A percentile compares a stretch with the other conserved stretches of the same genome.
Conservation (phyloP, 768 basidiomycete genomes). For the Rhodotorula graminis region DNA sequence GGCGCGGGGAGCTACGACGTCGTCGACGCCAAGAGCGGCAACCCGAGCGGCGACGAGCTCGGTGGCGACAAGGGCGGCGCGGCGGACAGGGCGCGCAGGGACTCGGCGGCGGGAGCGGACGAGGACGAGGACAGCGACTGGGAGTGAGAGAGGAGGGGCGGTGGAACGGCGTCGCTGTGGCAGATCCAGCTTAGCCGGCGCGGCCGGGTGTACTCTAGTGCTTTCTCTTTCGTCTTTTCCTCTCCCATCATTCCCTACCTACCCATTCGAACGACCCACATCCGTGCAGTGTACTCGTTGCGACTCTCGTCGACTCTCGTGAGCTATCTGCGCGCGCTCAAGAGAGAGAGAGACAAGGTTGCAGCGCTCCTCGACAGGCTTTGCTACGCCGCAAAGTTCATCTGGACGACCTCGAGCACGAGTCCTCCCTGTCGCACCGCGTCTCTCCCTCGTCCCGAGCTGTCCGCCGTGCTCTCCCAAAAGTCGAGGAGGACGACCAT, state of each 20-base stretch:
- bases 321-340: too few species aligned
- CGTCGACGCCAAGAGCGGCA: slow-evolving; percentile 34
- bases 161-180: too few species aligned
- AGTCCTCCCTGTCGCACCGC: neutral
- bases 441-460: neutral
- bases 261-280: too few species aligned
- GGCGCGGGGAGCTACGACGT: slow-evolving; percentile 37
- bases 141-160: slow-evolving; percentile 10
- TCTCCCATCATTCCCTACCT: neutral
- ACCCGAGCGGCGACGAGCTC: slow-evolving; percentile 17
- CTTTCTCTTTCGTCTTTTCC: neutral
- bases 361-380: neutral
- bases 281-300: neutral
- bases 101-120: neutral
- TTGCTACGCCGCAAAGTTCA: slow-evolving; percentile 4
- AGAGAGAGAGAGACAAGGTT: too few species aligned
- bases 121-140: slow-evolving; percentile 28
- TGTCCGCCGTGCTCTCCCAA: neutral
- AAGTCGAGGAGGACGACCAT: slow-evolving; percentile 15
- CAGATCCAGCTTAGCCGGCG: neutral
- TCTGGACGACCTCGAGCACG: neutral
- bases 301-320: too few species aligned
- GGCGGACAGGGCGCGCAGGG: neutral
- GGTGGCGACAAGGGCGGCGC: neutral
- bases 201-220: neutral